Evolutionary conservation across 148 eudicot genomes (phyloP).

Genomic region (Chenopodium quinoa): DNA sequence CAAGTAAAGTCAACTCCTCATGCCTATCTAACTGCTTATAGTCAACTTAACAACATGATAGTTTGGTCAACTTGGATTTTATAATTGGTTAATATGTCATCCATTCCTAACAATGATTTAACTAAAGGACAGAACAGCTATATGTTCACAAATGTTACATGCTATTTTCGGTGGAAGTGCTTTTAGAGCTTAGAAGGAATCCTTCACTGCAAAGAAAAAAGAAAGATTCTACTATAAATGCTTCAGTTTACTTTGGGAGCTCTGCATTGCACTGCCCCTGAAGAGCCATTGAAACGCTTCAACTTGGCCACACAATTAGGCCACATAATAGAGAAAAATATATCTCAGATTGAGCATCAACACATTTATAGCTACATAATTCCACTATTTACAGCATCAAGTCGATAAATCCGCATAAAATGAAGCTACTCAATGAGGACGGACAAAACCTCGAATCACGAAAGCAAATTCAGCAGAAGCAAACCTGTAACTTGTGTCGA

Average conservation of each 20-base stretch:
- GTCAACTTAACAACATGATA: background rate
- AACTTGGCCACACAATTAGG: no score
- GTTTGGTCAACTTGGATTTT: background rate
- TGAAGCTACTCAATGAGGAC: background rate
- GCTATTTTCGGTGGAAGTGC: background rate
- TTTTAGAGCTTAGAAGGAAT: background rate
- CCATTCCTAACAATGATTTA: background rate
- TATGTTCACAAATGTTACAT: background rate
- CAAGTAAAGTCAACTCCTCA: background rate
- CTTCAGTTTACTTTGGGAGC: background rate
- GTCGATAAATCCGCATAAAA: background rate
- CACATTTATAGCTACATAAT: background rate
- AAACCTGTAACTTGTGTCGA: constrained; percentile 56
- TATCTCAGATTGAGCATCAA: background rate
- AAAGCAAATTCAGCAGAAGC: constrained; percentile 16
- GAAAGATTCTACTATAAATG: background rate
- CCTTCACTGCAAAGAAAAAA: background rate
- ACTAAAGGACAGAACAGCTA: background rate
- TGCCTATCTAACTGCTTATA: background rate
- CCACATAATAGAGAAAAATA: background rate
- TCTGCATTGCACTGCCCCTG: background rate
- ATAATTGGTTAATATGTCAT: background rate
- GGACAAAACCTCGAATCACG: background rate
- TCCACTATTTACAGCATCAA: background rate
- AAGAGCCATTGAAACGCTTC: no score